phyloP scores from a whole-genome alignment of 1,139 yeast genomes.

The Yamadazyma oceani region DNA sequence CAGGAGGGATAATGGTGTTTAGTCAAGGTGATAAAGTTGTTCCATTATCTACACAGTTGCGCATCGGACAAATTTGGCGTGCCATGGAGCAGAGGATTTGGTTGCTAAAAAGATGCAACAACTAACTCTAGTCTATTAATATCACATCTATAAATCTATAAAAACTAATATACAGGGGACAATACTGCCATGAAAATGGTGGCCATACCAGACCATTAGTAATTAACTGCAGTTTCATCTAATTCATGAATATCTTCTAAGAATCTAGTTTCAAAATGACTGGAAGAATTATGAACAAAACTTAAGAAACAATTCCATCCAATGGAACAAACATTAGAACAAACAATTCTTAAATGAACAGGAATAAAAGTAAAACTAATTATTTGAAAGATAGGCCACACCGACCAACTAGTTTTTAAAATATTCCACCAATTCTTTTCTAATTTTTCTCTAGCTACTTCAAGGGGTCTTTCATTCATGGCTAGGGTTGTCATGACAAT shows the following conservation, averaged over 20 bases:
- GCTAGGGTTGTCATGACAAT: slow-evolving; percentile 41
- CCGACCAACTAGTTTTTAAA: slow-evolving; percentile 42
- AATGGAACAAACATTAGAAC: slow-evolving; percentile 41
- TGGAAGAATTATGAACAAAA: slow-evolving; percentile 41
- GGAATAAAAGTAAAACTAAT: slow-evolving; percentile 41
- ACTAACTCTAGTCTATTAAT: no score
- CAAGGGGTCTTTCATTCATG: slow-evolving; percentile 36
- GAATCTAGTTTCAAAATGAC: slow-evolving; percentile 45
- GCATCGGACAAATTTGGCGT: no score
- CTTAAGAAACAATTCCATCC: slow-evolving; percentile 50
- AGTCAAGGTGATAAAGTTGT: no score
- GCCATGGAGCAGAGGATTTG: no score
- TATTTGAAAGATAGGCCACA: slow-evolving; percentile 47
- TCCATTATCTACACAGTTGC: no score
- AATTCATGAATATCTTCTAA: slow-evolving; percentile 44
- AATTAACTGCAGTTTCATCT: slow-evolving; percentile 23
- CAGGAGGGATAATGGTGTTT: neutral
- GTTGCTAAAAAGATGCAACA: no score
- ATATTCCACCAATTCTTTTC: slow-evolving; percentile 45
- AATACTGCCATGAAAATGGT: no score
- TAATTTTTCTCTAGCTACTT: slow-evolving; percentile 33
- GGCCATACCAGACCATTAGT: no score
- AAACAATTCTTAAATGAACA: slow-evolving; percentile 40
- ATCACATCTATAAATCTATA: slow-evolving; percentile 1
- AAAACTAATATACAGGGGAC: neutral